phyloP scores from a whole-genome alignment of 805 yeast genomes.

The Yarrowia keelungensis region DNA sequence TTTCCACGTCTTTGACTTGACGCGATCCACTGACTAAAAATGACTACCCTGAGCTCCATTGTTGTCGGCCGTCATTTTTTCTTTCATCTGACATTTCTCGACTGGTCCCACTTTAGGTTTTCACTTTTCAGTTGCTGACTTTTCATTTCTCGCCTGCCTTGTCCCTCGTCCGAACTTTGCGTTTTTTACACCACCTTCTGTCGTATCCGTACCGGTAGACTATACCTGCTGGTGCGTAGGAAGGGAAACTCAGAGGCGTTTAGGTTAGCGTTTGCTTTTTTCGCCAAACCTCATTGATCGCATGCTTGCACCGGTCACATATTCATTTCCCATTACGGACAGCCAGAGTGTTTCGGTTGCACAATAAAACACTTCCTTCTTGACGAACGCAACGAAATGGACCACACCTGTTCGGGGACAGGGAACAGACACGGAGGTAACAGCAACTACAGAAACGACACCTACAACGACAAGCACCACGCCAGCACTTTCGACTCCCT shows the following conservation, averaged over 20 bases:
- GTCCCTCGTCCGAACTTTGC: not conserved
- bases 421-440: not conserved
- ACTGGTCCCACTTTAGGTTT: too few species aligned
- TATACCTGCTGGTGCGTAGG: not conserved
- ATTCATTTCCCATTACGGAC: constrained; percentile 29
- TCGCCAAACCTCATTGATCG: constrained; percentile 33
- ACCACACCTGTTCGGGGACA: not conserved
- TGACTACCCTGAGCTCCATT: too few species aligned
- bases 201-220: constrained; percentile 36
- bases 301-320: constrained; percentile 26
- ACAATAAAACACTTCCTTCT: constrained; percentile 18
- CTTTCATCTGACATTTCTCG: too few species aligned
- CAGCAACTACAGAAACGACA: not conserved
- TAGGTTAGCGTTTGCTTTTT: constrained; percentile 28
- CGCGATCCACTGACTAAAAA: too few species aligned
- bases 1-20: too few species aligned
- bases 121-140: not conserved
- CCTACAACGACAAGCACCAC: not conserved
- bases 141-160: not conserved
- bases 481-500: too few species aligned
- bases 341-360: not conserved
- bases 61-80: too few species aligned
- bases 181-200: constrained; percentile 12
- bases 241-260: not conserved
- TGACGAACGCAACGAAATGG: not conserved